A percentile compares a stretch with the other conserved stretches of the same genome.
phyloP scores from a whole-genome alignment of 1,284 basidiomycete species.

The Tetrapyrgos nigripes region DNA sequence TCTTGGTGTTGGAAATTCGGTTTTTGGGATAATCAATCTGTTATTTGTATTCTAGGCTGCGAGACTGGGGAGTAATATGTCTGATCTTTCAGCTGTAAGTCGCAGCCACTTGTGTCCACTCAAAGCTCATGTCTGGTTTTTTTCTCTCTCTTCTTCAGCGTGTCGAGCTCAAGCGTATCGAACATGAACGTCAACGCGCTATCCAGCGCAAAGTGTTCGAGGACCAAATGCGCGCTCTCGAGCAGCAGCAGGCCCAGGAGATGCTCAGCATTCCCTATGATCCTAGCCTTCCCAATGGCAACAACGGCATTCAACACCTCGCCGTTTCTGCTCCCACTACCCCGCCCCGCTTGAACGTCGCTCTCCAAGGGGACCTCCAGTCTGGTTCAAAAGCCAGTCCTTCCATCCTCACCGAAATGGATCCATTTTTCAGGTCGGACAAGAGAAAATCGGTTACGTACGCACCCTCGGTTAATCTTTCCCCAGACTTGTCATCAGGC shows the following conservation, averaged over 20 bases:
- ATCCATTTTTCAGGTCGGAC: slow-evolving; percentile 69
- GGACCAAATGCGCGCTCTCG: slow-evolving; percentile 91
- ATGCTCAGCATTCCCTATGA: slow-evolving; percentile 77
- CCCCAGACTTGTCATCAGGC: slow-evolving; percentile 62
- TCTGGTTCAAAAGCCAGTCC: slow-evolving; percentile 44
- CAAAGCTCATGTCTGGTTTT: not conserved
- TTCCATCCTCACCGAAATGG: slow-evolving; percentile 61
- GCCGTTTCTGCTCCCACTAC: slow-evolving; percentile 86
- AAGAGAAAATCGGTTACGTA: slow-evolving; percentile 89
- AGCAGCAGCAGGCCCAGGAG: slow-evolving; percentile 90
- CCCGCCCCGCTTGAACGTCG: slow-evolving; percentile 76
- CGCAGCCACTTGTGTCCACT: not conserved
- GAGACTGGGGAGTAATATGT: slow-evolving; percentile 82
- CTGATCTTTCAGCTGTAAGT: slow-evolving; percentile 81
- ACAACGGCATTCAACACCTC: slow-evolving; percentile 61
- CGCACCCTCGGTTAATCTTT: slow-evolving; percentile 74
- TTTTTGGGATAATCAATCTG: slow-evolving; percentile 17
- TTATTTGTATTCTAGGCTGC: slow-evolving; percentile 63
- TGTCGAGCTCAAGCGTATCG: slow-evolving; percentile 88
- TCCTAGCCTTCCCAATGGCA: slow-evolving; percentile 43
- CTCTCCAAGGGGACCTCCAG: slow-evolving; percentile 58
- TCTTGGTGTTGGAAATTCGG: slow-evolving; percentile 1
- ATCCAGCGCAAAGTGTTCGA: slow-evolving; percentile 91
- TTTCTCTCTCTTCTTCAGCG: slow-evolving; percentile 54
- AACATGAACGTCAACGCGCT: slow-evolving; percentile 87